A percentile compares a stretch with the other conserved stretches of the same genome.
Evolutionary conservation across 768 basidiomycete species (phyloP).

Genomic region (Galerina sulciceps): DNA sequence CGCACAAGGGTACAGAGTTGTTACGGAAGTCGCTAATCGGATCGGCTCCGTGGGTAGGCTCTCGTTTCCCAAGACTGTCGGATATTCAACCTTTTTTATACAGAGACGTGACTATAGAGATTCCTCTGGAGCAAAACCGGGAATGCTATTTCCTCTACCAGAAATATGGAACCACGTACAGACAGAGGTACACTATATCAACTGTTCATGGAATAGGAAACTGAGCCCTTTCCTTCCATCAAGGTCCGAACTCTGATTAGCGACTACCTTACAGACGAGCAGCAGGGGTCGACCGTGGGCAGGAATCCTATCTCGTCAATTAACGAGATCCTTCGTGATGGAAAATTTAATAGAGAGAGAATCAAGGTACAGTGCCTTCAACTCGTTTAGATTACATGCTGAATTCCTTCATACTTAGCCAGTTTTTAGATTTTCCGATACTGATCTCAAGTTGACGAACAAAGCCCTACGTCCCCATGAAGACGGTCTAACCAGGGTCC

Average conservation of each 20-base stretch:
- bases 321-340: conserved; percentile 90
- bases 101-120: conserved; percentile 87
- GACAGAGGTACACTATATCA: conserved; percentile 66
- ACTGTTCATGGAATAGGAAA: neutral
- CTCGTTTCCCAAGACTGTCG: neutral
- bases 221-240: conserved; percentile 2
- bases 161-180: conserved; percentile 92
- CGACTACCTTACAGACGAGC: conserved; percentile 93
- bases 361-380: conserved; percentile 59
- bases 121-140: conserved; percentile 75
- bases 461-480: conserved; percentile 78
- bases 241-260: conserved; percentile 84
- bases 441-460: conserved; percentile 72
- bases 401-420: conserved; percentile 46
- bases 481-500: conserved; percentile 79
- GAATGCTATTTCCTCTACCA: conserved; percentile 76
- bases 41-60: conserved; percentile 80
- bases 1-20: conserved; percentile 85
- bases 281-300: conserved; percentile 75
- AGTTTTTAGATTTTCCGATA: conserved; percentile 91
- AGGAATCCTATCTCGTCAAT: conserved; percentile 92
- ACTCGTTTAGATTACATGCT: neutral
- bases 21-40: conserved; percentile 88
- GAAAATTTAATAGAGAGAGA: conserved; percentile 77
- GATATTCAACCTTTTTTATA: conserved; percentile 1